Conservation (phyloP, 1,284 basidiomycete genomes). For the Ganoderma meredithae region DNA sequence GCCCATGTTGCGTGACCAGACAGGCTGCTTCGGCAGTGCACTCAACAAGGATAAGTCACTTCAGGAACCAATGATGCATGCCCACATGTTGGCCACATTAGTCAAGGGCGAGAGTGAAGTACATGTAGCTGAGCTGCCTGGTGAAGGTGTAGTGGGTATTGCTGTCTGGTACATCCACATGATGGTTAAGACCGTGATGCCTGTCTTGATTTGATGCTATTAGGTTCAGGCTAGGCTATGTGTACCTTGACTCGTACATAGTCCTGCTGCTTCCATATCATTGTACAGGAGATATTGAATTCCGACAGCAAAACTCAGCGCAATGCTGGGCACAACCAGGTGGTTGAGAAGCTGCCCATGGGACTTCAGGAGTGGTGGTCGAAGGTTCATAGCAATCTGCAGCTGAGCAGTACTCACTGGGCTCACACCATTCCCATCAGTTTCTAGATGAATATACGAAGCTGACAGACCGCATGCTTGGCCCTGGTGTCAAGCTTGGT, state of each 20-base stretch:
- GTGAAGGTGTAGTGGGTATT: conserved; percentile 22
- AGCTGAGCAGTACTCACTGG: no score
- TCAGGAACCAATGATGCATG: conserved; percentile 24
- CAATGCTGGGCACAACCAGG: background rate
- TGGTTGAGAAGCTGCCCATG: conserved; percentile 17
- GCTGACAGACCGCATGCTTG: no score
- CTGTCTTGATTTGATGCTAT: background rate
- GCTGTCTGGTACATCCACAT: conserved; percentile 22
- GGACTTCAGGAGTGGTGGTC: conserved; percentile 29
- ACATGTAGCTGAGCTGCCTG: conserved; percentile 25
- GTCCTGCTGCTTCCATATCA: background rate
- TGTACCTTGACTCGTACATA: conserved; percentile 25
- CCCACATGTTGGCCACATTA: conserved; percentile 22
- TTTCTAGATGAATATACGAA: no score
- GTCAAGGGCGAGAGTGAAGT: conserved; percentile 25
- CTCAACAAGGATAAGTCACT: conserved; percentile 23
- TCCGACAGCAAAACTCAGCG: background rate
- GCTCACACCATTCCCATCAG: no score
- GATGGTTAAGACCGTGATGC: no score
- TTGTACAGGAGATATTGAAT: background rate
- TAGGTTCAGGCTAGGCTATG: conserved; percentile 32
- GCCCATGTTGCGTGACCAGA: background rate
- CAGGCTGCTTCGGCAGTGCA: conserved; percentile 23
- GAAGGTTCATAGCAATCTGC: no score
- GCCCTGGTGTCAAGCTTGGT: no score